Evolutionary conservation across 2,329 filamentous ascomycete species (phyloP).

Genomic region (Nannizzia gypsea): DNA sequence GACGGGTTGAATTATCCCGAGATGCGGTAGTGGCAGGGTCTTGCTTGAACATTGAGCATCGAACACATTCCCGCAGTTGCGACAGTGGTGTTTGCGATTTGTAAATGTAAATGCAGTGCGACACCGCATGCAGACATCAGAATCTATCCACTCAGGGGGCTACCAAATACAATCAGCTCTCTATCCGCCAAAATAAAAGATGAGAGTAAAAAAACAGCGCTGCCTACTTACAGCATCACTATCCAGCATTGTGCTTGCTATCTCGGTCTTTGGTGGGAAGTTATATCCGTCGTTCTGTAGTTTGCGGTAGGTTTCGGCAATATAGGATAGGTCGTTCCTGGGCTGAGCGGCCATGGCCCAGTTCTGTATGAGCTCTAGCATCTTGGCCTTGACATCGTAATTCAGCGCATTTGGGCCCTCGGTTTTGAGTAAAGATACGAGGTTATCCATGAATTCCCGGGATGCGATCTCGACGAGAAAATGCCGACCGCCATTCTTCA

Average conservation of each 20-base stretch:
- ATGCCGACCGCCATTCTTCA: conserved; percentile 94
- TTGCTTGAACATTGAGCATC: conserved; percentile 92
- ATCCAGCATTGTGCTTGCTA: conserved; percentile 96
- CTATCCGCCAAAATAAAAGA: neutral
- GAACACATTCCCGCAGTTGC: conserved; percentile 96
- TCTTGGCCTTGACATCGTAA: conserved; percentile 74
- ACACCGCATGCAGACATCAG: conserved; percentile 97
- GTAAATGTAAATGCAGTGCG: conserved; percentile 93
- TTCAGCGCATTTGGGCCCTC: conserved; percentile 65
- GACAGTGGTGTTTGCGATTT: conserved; percentile 95
- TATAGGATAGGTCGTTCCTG: conserved; percentile 69
- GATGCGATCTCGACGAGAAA: conserved; percentile 94
- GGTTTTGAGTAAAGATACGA: conserved; percentile 78
- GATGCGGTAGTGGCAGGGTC: conserved; percentile 72
- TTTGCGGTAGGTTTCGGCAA: conserved; percentile 72
- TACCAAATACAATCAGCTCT: conserved; percentile 26
- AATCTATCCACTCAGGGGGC: conserved; percentile 96
- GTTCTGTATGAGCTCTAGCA: conserved; percentile 82
- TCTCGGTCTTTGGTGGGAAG: conserved; percentile 75
- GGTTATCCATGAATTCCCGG: conserved; percentile 95
- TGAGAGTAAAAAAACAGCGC: neutral
- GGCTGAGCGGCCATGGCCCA: conserved; percentile 88
- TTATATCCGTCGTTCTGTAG: conserved; percentile 75
- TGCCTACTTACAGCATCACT: conserved; percentile 67
- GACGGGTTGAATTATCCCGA: conserved; percentile 83